Conservation (phyloP, 2,329 filamentous ascomycete genomes). For the Pyrenochaeta sp. region DNA sequence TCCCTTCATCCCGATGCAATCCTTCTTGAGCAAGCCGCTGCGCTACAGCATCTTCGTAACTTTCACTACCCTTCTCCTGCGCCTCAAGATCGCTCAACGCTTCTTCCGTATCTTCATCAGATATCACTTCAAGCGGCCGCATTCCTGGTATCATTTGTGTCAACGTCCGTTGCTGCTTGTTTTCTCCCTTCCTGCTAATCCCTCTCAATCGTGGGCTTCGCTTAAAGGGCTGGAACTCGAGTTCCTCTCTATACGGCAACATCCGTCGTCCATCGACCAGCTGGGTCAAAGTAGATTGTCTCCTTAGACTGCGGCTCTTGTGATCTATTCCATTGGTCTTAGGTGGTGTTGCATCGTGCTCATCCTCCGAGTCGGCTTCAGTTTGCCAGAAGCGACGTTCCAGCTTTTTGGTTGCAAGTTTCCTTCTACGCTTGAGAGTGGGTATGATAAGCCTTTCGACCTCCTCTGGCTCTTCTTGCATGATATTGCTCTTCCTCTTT, state of each 20-base stretch:
- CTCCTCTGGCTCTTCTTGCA: conserved; percentile 11
- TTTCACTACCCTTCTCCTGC: conserved; percentile 19
- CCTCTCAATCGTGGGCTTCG: conserved; percentile 28
- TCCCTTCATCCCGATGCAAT: conserved; percentile 10
- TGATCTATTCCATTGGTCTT: conserved; percentile 8
- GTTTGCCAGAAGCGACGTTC: conserved; percentile 7
- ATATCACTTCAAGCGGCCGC: conserved; percentile 20
- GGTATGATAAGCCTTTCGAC: conserved; percentile 10
- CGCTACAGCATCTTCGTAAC: conserved; percentile 22
- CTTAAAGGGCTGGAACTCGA: conserved; percentile 34
- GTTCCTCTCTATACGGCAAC: conserved; percentile 25
- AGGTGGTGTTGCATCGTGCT: conserved; percentile 1
- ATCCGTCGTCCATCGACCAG: conserved; percentile 37
- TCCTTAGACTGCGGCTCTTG: conserved; percentile 21
- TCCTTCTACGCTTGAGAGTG: conserved; percentile 33
- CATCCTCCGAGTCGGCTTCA: conserved; percentile 11
- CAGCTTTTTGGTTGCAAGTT: conserved; percentile 4
- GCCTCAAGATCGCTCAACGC: conserved; percentile 24
- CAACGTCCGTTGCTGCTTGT: conserved; percentile 40
- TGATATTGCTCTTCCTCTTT: conserved; percentile 24
- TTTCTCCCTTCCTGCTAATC: conserved; percentile 18
- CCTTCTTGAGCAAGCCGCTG: conserved; percentile 29
- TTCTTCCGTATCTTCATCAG: conserved; percentile 32
- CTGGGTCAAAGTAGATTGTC: conserved; percentile 50
- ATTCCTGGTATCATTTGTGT: conserved; percentile 47